Conservation (phyloP, 441 rosid genomes). For the Gossypium aridum region DNA sequence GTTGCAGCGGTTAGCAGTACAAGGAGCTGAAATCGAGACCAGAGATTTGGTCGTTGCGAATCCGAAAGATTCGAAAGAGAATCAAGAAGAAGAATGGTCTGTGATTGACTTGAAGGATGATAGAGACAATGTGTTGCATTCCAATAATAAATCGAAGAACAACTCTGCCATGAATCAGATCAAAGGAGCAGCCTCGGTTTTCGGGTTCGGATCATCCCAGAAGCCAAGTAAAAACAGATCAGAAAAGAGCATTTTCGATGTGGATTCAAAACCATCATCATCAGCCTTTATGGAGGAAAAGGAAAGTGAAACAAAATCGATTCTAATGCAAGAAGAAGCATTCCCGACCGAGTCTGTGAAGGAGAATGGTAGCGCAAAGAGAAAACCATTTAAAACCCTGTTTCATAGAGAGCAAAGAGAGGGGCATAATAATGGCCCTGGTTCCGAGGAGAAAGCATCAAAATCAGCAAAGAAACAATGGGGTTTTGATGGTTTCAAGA, state of each 20-base stretch:
- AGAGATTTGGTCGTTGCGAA: conserved; percentile 41
- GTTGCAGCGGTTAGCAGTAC: conserved; percentile 58
- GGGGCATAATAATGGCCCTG: conserved; percentile 7
- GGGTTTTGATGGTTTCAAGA: conserved; percentile 56
- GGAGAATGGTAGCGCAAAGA: conserved; percentile 27
- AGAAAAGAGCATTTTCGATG: conserved; percentile 46
- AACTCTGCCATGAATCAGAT: conserved; percentile 44
- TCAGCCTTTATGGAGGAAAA: conserved; percentile 16
- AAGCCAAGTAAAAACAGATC: conserved; percentile 29
- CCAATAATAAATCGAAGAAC: conserved; percentile 33
- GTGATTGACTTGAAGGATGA: conserved; percentile 65
- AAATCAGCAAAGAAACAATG: conserved; percentile 55
- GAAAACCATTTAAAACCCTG: conserved; percentile 44
- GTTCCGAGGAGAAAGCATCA: conserved; percentile 24
- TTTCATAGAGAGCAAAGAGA: conserved; percentile 36
- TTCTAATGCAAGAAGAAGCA: conserved; percentile 43
- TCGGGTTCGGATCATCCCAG: conserved; percentile 38
- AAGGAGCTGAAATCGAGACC: conserved; percentile 63
- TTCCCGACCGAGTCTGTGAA: conserved; percentile 23
- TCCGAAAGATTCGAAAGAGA: conserved; percentile 25
- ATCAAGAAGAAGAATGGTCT: conserved; percentile 58
- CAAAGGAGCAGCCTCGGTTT: conserved; percentile 57
- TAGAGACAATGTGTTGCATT: conserved; percentile 26
- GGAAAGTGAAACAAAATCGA: conserved; percentile 38
- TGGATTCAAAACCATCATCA: conserved; percentile 18